Evolutionary conservation across 139 green algal species (phyloP), one percentile per base, ranked within the genome.

Genomic region (Chlorella sp.): DNA sequence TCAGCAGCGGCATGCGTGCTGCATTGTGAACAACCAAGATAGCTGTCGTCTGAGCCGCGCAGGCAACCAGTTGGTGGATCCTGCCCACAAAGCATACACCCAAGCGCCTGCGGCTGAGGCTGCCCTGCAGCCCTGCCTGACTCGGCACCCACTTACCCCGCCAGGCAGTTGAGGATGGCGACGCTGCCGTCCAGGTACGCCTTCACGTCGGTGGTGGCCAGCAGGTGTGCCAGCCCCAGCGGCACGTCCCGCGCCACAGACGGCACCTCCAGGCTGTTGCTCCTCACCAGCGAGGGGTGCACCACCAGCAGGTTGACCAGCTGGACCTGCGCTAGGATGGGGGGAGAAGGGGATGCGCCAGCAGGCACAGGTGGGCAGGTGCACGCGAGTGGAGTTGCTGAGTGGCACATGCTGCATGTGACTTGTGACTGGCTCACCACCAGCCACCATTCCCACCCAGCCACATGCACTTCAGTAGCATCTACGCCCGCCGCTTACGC

Each of bases 271-370:
- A 68, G 26, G 28, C 30, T n/a, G 60, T 68, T 34, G 24, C 19
- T 8, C 5, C 2, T 14, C 9, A 76, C 17, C 7, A 24, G 16
- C 16, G 22, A 16, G 40, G 77, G 56, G 60, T 73, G 58, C 77
- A 83, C 8, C 34, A 67, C 36, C 77, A 83, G 60, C 26, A 83
- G 41, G 38, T 83, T 43, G 5, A 64, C 77, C 40, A 83, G 19
- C 38, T 62, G 40, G 32, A 69, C 76, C 76, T 82, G 72, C 72
- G 40, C 22, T 24, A 44, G 70, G 22, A 40, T 17, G 40, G 8
- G 68, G 38, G 34, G 32, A 20, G 34, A 22, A 41, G 67, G 14
- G 34, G 3, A 14, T n/a, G 36, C 32, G 20, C 11, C 67, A 74
- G 67, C 34, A 74, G 36, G 67, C 46, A 14, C 7, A 20, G 38